Evolutionary conservation across 2,329 filamentous ascomycete species (phyloP).

Genomic region (Aspergillus floridensis): DNA sequence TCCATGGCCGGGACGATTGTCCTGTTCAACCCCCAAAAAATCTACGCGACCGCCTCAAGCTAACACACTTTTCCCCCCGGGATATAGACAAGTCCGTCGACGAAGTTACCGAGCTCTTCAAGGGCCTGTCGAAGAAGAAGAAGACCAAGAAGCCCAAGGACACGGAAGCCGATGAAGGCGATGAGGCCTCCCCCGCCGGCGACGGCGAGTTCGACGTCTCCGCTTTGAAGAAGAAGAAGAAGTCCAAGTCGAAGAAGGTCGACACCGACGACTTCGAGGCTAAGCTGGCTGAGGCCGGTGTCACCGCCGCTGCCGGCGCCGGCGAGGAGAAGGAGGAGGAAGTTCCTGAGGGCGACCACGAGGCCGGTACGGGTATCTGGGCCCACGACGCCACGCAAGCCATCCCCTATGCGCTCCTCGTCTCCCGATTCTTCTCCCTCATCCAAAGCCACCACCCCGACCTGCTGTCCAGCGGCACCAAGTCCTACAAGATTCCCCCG

Average conservation of each 20-base stretch:
- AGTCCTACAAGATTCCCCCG: slow-evolving; percentile 98
- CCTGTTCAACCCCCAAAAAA: neutral
- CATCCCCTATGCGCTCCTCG: slow-evolving; percentile 81
- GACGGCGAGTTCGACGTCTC: slow-evolving; percentile 64
- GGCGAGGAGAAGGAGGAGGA: slow-evolving; percentile 56
- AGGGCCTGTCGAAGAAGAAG: slow-evolving; percentile 71
- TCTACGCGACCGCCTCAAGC: neutral
- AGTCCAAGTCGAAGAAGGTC: slow-evolving; percentile 54
- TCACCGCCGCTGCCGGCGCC: slow-evolving; percentile 55
- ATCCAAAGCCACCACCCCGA: slow-evolving; percentile 96
- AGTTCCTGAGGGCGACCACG: slow-evolving; percentile 70
- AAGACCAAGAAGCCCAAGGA: slow-evolving; percentile 63
- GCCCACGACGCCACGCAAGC: slow-evolving; percentile 71
- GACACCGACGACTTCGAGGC: slow-evolving; percentile 65
- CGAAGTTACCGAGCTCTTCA: slow-evolving; percentile 66
- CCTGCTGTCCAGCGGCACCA: slow-evolving; percentile 80
- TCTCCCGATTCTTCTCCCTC: slow-evolving; percentile 90
- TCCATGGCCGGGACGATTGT: neutral
- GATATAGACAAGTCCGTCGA: slow-evolving; percentile 58
- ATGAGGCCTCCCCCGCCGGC: slow-evolving; percentile 47
- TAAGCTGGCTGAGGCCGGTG: slow-evolving; percentile 61
- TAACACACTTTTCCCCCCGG: slow-evolving; percentile 11
- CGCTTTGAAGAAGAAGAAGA: slow-evolving; percentile 83
- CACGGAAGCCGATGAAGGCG: slow-evolving; percentile 48
- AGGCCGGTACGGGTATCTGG: slow-evolving; percentile 88